Evolutionary conservation across 331 rosid genomes (phyloP), one percentile per base, ranked within the genome.

Genomic region (Arachis monticola): DNA sequence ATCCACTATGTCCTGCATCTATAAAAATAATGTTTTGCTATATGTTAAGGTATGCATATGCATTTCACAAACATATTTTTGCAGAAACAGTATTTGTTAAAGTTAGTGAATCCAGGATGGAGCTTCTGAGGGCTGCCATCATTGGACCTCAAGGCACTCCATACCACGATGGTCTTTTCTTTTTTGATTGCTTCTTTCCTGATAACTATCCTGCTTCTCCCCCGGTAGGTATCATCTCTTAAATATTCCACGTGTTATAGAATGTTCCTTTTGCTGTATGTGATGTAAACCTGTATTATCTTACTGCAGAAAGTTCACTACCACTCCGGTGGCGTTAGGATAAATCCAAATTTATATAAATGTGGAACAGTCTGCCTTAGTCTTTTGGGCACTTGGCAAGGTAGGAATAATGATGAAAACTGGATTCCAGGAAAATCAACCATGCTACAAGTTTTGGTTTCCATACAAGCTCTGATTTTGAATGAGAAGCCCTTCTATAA

Each of bases 281-380:
- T 72, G 60, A 76, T 73, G 40, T 72, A 69, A 38, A 70, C 62
- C 62, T 17, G 35, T 64, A 30, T 63, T 83, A 55, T 78, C 63
- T 83, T 59, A n/a, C 51, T 62, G 84, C 92, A 92, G 97, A 79
- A 64, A 81, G 92, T 92, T 79, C 71, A 88, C 83, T 89, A 92
- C 82, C 84, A 92, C 76, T 88, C 97, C 8, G 93, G 97, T 72
- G 97, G 97, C 81, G 87, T 92, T 55, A 86, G 97, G 81, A 65
- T 92, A 70, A 92, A 92, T 78, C 97, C 97, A 45, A 92, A 92
- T 84, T 63, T 92, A 73, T 91, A 91, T 74, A 46, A 78, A 0
- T 83, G 88, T 82, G 97, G 97, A 75, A 92, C 83, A 83, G 97
- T 92, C 32, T 89, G 97, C 85, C 92, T 92, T 10, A 92, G 96